Percentiles rank a stretch among this genome's conserved stretches.
Evolutionary conservation across 108 stramenopile genomes (phyloP).

Genomic region (Nitzschia putrida): DNA sequence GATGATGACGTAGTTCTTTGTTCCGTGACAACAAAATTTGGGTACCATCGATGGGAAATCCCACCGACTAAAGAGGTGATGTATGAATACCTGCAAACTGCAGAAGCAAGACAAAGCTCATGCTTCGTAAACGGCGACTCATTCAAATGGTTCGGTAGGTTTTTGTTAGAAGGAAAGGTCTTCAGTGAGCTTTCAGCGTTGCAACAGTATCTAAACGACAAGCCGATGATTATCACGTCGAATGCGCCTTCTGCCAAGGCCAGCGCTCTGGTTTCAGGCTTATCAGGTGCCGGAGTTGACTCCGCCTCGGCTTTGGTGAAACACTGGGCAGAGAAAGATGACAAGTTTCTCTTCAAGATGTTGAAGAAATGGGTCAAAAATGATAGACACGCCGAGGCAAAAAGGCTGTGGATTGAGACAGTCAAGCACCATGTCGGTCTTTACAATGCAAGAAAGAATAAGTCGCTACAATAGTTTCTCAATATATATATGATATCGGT

Average conservation of each 20-base stretch:
- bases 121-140: slow-evolving; percentile 68
- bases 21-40: slow-evolving; percentile 75
- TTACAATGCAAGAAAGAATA: background rate
- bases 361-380: slow-evolving; percentile 66
- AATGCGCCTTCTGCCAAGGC: slow-evolving; percentile 68
- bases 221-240: slow-evolving; percentile 68
- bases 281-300: slow-evolving; percentile 68
- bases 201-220: slow-evolving; percentile 61
- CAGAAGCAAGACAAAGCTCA: slow-evolving; percentile 32
- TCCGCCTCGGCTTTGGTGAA: slow-evolving; percentile 66
- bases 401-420: slow-evolving; percentile 64
- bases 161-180: slow-evolving; percentile 82
- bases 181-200: slow-evolving; percentile 58
- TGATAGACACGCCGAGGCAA: slow-evolving; percentile 51
- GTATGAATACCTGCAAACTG: slow-evolving; percentile 48
- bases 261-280: slow-evolving; percentile 54
- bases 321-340: slow-evolving; percentile 77
- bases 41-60: slow-evolving; percentile 74
- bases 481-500: too few relatives aligned
- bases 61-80: slow-evolving; percentile 69
- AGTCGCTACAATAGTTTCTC: too few relatives aligned
- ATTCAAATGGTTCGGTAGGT: slow-evolving; percentile 84
- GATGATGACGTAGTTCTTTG: slow-evolving; percentile 79
- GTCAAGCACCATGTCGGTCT: slow-evolving; percentile 54
- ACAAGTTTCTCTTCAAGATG: slow-evolving; percentile 72